Base-by-base conservation (phyloP, 164 flowering plant genomes). In the Dillenia suffruticosa region DNA sequence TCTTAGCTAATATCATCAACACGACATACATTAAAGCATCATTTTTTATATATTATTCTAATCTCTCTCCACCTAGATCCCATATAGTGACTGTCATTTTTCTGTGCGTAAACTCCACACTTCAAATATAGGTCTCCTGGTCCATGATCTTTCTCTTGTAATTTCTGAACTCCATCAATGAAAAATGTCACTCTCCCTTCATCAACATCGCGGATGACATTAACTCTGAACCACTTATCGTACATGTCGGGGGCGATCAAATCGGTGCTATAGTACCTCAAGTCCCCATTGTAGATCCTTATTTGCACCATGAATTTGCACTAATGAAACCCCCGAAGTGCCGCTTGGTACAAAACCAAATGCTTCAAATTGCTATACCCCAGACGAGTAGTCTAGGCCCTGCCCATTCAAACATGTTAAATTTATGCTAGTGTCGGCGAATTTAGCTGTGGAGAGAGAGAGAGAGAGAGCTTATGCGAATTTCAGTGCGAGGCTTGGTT, bases 291-390 rank as follows among this genome's bases (percentile, higher is more conserved):
- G 45, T 71, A 75, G 11, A 75, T 60, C 43, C 76, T 65, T 17
- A 71, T 58, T 16, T 13, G 74, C 77, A 3, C 77, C 77, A 58
- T 63, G 77, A 15, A 74, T 74, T 44, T 74, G 77, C 24, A 59
- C 52, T 26, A 74, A 67, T 9, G 74, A 70, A 0, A 44, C 74
- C 1, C 72, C 73, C 1, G 75, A 68, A 0, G 76, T 75, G 0
- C 79, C 79, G 0, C 61, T 64, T 32, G 76, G 76, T 9, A 72
- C 73, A 43, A 46, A 75, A 9, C 56, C 76, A 49, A 66, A 40
- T n/a, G 76, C 76, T 63, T 75, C 79, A 12, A 72, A 69, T 60
- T 74, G 73, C 77, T 74, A 70, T 0, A 70, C 57, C 16, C 77
- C 70, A n/a, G 70, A 62, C 2, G 68, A 65, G 61, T 73, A 69